Conservation (phyloP, 2,329 filamentous ascomycete species). For the Pseudocercospora pini-densiflorae region DNA sequence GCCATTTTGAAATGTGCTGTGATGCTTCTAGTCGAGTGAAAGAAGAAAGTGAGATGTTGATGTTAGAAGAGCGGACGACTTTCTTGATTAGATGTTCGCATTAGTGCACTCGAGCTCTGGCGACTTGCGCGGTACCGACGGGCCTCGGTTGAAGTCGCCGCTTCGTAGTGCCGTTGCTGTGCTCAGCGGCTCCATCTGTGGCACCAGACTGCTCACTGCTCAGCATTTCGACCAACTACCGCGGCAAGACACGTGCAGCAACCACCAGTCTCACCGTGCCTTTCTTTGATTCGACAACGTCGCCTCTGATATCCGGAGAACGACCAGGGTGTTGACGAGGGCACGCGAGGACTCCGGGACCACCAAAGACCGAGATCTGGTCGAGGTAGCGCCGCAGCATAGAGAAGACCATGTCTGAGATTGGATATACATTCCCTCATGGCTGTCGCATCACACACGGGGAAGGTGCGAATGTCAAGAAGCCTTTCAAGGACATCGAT, state of each 20-base stretch:
- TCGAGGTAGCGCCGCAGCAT: not conserved
- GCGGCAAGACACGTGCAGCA: conserved; percentile 1
- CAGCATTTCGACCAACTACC: not conserved
- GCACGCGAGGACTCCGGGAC: not conserved
- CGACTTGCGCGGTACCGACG: not conserved
- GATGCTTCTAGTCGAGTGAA: not conserved
- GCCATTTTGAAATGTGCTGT: conserved; percentile 63
- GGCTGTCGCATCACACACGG: conserved; percentile 31
- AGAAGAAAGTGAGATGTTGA: conserved; percentile 2
- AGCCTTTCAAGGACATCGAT: conserved; percentile 28
- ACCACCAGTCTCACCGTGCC: not conserved
- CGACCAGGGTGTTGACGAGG: conserved; percentile 1
- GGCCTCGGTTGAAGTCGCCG: conserved; percentile 3
- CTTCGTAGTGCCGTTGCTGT: not conserved
- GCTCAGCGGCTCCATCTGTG: not conserved
- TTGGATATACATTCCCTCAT: conserved; percentile 19
- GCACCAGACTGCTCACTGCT: not conserved
- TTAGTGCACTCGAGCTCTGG: not conserved
- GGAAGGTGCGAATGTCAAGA: conserved; percentile 29
- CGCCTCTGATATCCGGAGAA: not conserved
- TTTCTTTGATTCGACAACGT: not conserved
- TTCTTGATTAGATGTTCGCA: conserved; percentile 1
- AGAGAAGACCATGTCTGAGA: not conserved
- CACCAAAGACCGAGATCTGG: not conserved
- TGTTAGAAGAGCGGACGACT: conserved; percentile 9